Percentiles rank a stretch among this genome's conserved stretches.
phyloP scores from a whole-genome alignment of 345 rosid species.

The Eucalyptus camaldulensis region DNA sequence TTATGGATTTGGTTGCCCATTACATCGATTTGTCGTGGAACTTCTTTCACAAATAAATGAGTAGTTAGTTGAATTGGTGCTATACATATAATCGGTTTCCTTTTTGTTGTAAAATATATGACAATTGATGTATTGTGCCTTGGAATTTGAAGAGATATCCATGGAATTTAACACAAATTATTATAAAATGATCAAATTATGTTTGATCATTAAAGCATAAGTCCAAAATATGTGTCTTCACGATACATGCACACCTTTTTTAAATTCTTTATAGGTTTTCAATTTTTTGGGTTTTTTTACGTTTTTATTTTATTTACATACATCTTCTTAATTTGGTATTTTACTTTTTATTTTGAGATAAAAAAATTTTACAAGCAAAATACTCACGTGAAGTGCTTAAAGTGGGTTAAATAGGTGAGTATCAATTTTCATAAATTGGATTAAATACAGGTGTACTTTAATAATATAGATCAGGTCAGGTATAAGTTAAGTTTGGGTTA shows the following conservation, averaged over 20 bases:
- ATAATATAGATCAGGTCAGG: accelerated
- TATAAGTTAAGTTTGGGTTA: too few relatives aligned
- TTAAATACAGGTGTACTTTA: accelerated
- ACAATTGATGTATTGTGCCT: not conserved
- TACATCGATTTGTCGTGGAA: too few relatives aligned
- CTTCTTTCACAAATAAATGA: not conserved
- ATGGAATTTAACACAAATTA: not conserved
- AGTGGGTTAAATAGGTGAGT: not conserved
- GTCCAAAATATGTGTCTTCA: not conserved
- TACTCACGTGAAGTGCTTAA: not conserved
- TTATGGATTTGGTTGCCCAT: too few relatives aligned
- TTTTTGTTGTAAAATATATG: not conserved
- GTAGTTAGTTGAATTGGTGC: not conserved
- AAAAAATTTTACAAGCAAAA: not conserved
- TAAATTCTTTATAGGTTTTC: accelerated
- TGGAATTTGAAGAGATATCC: not conserved
- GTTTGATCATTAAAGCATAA: not conserved
- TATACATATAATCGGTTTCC: accelerated
- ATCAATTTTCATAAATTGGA: not conserved
- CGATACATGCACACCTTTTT: not conserved
- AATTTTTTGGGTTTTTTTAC: not conserved
- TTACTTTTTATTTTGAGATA: not conserved
- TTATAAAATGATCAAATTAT: not conserved
- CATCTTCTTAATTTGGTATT: not conserved
- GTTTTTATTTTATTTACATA: not conserved